Percentiles rank a stretch among this genome's conserved stretches.
These are phyloP conservation scores for Pythium pyrilobum DNA, from an alignment of 352 stramenopile genomes.

Conservation along the genomic window DNA sequence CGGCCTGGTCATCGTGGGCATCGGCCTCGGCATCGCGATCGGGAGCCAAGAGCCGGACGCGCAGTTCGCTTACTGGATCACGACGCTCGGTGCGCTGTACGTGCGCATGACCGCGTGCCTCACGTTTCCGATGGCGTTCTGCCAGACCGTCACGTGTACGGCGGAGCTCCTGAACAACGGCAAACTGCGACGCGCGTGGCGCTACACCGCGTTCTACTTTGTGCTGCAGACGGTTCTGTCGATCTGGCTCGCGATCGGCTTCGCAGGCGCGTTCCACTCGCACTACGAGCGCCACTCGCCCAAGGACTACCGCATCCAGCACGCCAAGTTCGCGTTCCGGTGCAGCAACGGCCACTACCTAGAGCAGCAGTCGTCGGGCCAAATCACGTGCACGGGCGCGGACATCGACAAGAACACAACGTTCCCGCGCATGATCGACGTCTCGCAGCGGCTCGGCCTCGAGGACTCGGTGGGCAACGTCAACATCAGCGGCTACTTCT, in stretches of 20 bases:
- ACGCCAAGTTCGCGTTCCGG: slow-evolving; percentile 51
- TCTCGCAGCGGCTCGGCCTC: slow-evolving; percentile 29
- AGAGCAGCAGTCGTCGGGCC: slow-evolving; percentile 20
- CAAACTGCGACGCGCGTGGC: slow-evolving; percentile 35
- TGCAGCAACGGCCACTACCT: slow-evolving; percentile 49
- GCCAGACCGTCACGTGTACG: slow-evolving; percentile 48
- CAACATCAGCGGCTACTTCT: slow-evolving; percentile 37
- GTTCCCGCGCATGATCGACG: slow-evolving; percentile 53
- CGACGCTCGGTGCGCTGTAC: slow-evolving; percentile 49
- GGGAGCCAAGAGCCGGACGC: slow-evolving; percentile 24
- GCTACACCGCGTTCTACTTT: slow-evolving; percentile 35
- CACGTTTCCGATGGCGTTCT: slow-evolving; percentile 56
- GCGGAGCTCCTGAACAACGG: slow-evolving; percentile 39
- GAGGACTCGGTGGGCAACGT: slow-evolving; percentile 37
- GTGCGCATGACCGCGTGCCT: slow-evolving; percentile 49
- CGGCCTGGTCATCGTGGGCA: slow-evolving; percentile 29
- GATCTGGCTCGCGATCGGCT: slow-evolving; percentile 17
- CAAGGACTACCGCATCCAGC: slow-evolving; percentile 22
- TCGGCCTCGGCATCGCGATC: slow-evolving; percentile 31
- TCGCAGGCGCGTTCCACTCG: slow-evolving; percentile 26
- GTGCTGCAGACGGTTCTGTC: slow-evolving; percentile 29
- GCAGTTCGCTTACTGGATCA: slow-evolving; percentile 49
- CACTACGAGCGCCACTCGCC: slow-evolving; percentile 24
- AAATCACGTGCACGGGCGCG: slow-evolving; percentile 27
- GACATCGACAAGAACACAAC: slow-evolving; percentile 31